A percentile compares a stretch with the other conserved stretches of the same genome.
Evolutionary conservation across 1,284 basidiomycete species (phyloP).

Genomic region (Marasmius tenuissimus): DNA sequence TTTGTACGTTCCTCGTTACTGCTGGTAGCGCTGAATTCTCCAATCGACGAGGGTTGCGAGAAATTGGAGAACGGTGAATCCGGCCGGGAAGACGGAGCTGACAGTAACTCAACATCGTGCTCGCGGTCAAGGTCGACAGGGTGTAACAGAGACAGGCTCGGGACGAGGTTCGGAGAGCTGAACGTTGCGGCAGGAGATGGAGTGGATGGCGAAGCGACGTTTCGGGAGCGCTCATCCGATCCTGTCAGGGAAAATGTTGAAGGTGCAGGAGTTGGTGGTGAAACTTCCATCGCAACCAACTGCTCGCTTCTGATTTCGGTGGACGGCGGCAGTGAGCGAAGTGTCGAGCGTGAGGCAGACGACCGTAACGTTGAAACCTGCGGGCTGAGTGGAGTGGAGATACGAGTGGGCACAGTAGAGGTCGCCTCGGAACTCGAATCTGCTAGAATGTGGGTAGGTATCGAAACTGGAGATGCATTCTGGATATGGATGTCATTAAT

Average conservation of each 20-base stretch:
- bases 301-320: not conserved
- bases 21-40: not conserved
- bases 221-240: slow-evolving; percentile 8
- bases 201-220: slow-evolving; percentile 13
- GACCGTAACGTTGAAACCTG: slow-evolving; percentile 18
- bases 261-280: not conserved
- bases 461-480: slow-evolving; percentile 34
- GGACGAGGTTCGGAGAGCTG: slow-evolving; percentile 23
- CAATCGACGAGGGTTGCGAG: not conserved
- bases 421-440: slow-evolving; percentile 37
- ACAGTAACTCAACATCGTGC: slow-evolving; percentile 39
- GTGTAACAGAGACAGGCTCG: slow-evolving; percentile 41
- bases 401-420: slow-evolving; percentile 26
- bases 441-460: slow-evolving; percentile 48
- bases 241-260: not conserved
- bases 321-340: slow-evolving; percentile 13
- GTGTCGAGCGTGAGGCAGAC: slow-evolving; percentile 18
- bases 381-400: slow-evolving; percentile 17
- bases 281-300: not conserved
- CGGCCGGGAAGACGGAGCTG: slow-evolving; percentile 41
- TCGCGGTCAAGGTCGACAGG: slow-evolving; percentile 41
- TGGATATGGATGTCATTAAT: not conserved
- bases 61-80: slow-evolving; percentile 33
- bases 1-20: not conserved
- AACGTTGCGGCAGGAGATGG: not conserved